phyloP scores from a whole-genome alignment of 108 stramenopile species.

The Parietichytrium sp. region DNA sequence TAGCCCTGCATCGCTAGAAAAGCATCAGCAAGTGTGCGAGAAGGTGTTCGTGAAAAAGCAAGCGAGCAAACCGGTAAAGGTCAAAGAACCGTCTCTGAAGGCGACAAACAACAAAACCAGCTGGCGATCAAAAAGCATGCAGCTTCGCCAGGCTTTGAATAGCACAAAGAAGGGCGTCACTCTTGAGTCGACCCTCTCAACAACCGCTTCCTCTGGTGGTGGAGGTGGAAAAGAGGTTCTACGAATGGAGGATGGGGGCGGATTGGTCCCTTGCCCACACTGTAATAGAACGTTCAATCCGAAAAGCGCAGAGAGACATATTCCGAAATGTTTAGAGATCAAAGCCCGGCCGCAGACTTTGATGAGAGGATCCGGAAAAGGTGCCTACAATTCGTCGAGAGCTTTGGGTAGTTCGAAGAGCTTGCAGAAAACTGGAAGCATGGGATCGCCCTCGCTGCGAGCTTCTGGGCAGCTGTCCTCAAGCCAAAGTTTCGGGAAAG shows the following conservation, averaged over 20 bases:
- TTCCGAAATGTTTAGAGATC: neutral
- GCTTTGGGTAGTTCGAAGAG: too few species aligned
- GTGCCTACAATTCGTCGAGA: neutral
- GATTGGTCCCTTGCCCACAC: slow-evolving; percentile 16
- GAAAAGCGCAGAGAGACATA: neutral
- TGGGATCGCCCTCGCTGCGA: too few species aligned
- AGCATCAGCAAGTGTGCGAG: neutral
- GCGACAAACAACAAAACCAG: neutral
- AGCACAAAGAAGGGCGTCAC: neutral
- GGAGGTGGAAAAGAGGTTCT: too few species aligned
- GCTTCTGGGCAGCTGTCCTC: too few species aligned
- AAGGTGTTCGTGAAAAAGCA: slow-evolving; percentile 2
- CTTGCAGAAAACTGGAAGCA: too few species aligned
- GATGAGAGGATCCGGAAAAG: neutral
- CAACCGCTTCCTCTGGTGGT: neutral
- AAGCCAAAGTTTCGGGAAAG: too few species aligned
- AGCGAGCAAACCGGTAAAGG: neutral
- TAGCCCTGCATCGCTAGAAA: neutral
- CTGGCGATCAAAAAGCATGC: neutral
- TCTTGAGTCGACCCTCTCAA: slow-evolving; percentile 2
- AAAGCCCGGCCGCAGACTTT: neutral
- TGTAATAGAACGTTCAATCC: slow-evolving; percentile 20
- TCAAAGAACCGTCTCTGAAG: neutral
- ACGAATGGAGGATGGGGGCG: neutral
- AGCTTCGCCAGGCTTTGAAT: neutral